Percentiles rank a stretch among this genome's conserved stretches.
Conservation (phyloP, 768 basidiomycete species). For the Hericium erinaceus region DNA sequence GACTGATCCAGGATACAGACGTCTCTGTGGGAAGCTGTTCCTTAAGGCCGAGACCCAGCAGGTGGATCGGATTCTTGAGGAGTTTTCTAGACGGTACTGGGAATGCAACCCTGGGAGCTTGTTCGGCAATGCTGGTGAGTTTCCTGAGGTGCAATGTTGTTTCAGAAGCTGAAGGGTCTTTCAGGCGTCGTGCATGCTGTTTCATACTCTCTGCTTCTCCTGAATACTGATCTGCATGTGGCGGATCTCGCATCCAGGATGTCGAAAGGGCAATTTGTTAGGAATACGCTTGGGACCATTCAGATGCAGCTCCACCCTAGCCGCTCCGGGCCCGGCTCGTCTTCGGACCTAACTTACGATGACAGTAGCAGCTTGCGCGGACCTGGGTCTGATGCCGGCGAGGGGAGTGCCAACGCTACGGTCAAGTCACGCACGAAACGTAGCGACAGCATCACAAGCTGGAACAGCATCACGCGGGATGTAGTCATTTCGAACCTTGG, state of each 20-base stretch:
- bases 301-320: conserved; percentile 64
- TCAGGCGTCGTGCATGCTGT: conserved; percentile 92
- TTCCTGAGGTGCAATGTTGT: too few relatives aligned
- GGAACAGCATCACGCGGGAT: conserved; percentile 70
- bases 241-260: conserved; percentile 84
- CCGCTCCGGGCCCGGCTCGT: conserved; percentile 38
- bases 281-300: conserved; percentile 84
- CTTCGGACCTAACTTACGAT: conserved; percentile 56
- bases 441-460: conserved; percentile 78
- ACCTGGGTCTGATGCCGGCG: conserved; percentile 50
- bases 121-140: conserved; percentile 82
- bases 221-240: conserved; percentile 97
- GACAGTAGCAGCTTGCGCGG: conserved; percentile 55
- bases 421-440: conserved; percentile 48
- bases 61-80: conserved; percentile 91
- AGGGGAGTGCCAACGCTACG: conserved; percentile 23
- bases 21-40: conserved; percentile 84
- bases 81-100: conserved; percentile 86
- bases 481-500: conserved; percentile 26
- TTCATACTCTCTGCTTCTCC: conserved; percentile 82
- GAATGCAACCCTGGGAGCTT: conserved; percentile 76
- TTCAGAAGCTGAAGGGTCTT: background rate
- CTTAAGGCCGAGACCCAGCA: conserved; percentile 97
- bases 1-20: conserved; percentile 33
- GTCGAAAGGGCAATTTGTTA: conserved; percentile 87